phyloP scores from a whole-genome alignment of 2,329 filamentous ascomycete species.

The Plenodomus lindquistii region DNA sequence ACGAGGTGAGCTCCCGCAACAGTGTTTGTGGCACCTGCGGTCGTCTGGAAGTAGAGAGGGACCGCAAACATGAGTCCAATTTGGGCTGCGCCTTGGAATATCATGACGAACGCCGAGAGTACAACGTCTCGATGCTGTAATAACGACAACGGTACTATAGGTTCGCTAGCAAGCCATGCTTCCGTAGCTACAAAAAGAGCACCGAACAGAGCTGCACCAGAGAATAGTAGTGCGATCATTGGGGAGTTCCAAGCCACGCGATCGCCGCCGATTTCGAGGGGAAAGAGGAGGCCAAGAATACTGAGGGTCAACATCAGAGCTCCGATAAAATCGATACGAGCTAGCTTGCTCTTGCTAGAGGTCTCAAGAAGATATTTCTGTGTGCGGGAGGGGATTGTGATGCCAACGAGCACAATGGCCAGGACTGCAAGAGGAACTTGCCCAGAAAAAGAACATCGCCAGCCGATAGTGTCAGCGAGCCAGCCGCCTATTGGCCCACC shows the following conservation, averaged over 20 bases:
- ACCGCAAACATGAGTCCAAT: slow-evolving; percentile 67
- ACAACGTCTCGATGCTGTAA: slow-evolving; percentile 58
- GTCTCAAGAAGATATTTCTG: not conserved
- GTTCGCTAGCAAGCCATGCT: slow-evolving; percentile 54
- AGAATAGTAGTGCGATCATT: slow-evolving; percentile 39
- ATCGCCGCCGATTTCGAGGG: slow-evolving; percentile 56
- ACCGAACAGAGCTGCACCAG: slow-evolving; percentile 28
- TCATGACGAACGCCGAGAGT: slow-evolving; percentile 57
- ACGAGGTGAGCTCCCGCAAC: slow-evolving; percentile 65
- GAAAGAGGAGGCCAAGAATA: slow-evolving; percentile 51
- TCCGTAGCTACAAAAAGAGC: slow-evolving; percentile 42
- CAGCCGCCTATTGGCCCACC: slow-evolving; percentile 63
- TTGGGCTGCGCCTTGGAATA: slow-evolving; percentile 62
- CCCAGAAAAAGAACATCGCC: slow-evolving; percentile 67
- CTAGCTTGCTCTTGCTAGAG: slow-evolving; percentile 38
- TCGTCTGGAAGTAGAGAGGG: slow-evolving; percentile 72
- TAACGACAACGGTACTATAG: slow-evolving; percentile 62
- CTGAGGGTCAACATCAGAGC: slow-evolving; percentile 51
- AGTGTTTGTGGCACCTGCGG: slow-evolving; percentile 60
- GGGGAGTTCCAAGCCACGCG: slow-evolving; percentile 45
- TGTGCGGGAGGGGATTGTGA: slow-evolving; percentile 19
- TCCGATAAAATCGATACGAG: slow-evolving; percentile 63
- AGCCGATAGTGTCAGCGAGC: slow-evolving; percentile 65
- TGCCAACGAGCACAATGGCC: slow-evolving; percentile 54
- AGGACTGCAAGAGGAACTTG: slow-evolving; percentile 61